Evolutionary conservation across 768 basidiomycete genomes (phyloP).

Genomic region (Phanerochaete sordida): DNA sequence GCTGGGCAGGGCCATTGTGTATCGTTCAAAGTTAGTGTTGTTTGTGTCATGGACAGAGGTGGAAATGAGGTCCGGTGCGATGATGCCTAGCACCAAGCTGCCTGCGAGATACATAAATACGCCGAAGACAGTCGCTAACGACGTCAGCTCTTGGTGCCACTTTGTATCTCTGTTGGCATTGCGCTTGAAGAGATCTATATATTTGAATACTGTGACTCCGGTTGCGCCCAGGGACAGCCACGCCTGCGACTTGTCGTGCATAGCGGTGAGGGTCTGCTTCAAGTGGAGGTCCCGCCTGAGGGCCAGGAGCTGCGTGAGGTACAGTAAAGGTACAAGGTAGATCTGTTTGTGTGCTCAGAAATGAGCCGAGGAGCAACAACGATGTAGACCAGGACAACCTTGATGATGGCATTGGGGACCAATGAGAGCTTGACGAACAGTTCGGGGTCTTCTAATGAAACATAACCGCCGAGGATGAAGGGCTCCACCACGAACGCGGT

Average conservation of each 20-base stretch:
- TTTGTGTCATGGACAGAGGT: neutral
- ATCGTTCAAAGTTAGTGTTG: neutral
- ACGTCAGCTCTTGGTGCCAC: neutral
- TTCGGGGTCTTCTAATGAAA: too few relatives aligned
- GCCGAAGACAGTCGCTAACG: neutral
- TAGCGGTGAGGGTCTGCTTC: slow-evolving; percentile 5
- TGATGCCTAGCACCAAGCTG: neutral
- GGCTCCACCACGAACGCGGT: too few relatives aligned
- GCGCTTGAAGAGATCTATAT: neutral
- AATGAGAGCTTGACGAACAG: too few relatives aligned
- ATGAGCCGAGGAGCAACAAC: too few relatives aligned
- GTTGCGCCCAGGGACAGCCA: slow-evolving; percentile 11
- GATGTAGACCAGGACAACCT: too few relatives aligned
- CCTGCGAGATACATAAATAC: neutral
- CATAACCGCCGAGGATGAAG: too few relatives aligned
- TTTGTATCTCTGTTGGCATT: neutral
- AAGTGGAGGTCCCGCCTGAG: neutral
- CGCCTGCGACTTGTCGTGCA: slow-evolving; percentile 12
- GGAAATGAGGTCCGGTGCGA: neutral
- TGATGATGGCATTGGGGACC: too few relatives aligned
- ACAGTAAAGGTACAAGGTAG: slow-evolving; percentile 8
- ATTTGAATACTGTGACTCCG: neutral
- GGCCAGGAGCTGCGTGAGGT: slow-evolving; percentile 7
- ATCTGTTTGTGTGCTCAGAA: too few relatives aligned
- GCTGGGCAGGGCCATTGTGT: neutral